Evolutionary conservation across 805 yeast genomes (phyloP), one percentile per base, ranked within the genome.

Genomic region (Myxozyma kluyveri): DNA sequence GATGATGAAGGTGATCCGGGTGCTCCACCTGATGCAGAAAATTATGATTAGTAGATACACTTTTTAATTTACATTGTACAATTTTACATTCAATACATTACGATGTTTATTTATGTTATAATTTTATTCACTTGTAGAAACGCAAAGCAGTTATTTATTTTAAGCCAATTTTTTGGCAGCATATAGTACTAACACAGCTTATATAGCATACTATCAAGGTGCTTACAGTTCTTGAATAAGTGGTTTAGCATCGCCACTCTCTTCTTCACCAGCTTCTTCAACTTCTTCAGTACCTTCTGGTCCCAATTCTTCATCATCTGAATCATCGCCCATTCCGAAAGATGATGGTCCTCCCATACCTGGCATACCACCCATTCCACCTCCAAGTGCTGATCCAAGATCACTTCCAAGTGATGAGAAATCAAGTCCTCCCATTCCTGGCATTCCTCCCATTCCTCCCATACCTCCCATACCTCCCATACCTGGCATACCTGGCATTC

Each of bases 371-470:
- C 26, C 17, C 36, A 24, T 24, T 6, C n/a, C n/a, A 22, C 52
- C 52, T 49, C 72, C 77, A 67, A 67, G 65, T 44, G 70, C 73
- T 38, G 67, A 61, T 57, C 66, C 61, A 45, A 67, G 72, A 31
- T 60, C 67, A 59, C 61, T 55, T 24, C 50, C 52, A n/a, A 72
- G 65, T 31, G 69, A 69, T 21, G 69, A 63, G 52, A 38, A 41
- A 51, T 44, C 36, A 42, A 42, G 29, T 18, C 42, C 57, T 7
- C 18, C 39, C 10, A 17, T 14, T 12, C 61, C 63, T 35, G 59
- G 63, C 41, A 54, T 42, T 23, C 64, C 65, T n/a, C 49, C 51
- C 53, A 59, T 46, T 39, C 64, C 69, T 26, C 59, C 60, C 54
- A 38, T 22, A 12, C 59, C 56, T 21, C 56, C 52, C 52, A 57